phyloP scores from a whole-genome alignment of 73 alveolate genomes.

The Blepharisma stoltei region DNA sequence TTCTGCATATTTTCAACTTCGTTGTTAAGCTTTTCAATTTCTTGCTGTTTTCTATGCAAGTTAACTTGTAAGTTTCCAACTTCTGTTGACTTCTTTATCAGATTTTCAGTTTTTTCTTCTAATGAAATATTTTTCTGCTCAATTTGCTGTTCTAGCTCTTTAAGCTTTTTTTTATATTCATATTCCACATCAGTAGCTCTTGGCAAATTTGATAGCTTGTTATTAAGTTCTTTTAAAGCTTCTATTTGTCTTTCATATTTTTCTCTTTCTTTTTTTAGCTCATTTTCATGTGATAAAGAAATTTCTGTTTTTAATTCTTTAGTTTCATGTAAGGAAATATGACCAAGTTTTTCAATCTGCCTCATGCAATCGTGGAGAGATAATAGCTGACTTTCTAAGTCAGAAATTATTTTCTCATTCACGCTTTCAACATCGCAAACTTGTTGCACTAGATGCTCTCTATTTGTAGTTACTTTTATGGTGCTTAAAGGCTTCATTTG shows the following conservation, averaged over 20 bases:
- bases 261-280: constrained; percentile 14
- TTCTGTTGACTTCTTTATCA: not conserved
- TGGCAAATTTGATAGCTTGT: not conserved
- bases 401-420: not conserved
- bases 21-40: not conserved
- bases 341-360: constrained; percentile 8
- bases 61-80: not conserved
- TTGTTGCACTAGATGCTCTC: constrained; percentile 9
- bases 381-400: not conserved
- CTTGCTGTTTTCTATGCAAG: not conserved
- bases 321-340: constrained; percentile 1
- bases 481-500: constrained; percentile 19
- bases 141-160: not conserved
- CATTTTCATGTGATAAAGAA: not conserved
- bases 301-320: not conserved
- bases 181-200: constrained; percentile 22
- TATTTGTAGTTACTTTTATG: constrained; percentile 8
- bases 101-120: constrained; percentile 17
- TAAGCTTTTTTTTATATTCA: constrained; percentile 1
- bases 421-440: not conserved
- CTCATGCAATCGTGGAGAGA: not conserved
- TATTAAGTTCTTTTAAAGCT: constrained; percentile 8
- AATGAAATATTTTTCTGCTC: not conserved
- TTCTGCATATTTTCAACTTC: not conserved
- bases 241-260: constrained; percentile 21